Evolutionary conservation across 768 basidiomycete species (phyloP).

Genomic region (Rhodosporidiobolus sp.): DNA sequence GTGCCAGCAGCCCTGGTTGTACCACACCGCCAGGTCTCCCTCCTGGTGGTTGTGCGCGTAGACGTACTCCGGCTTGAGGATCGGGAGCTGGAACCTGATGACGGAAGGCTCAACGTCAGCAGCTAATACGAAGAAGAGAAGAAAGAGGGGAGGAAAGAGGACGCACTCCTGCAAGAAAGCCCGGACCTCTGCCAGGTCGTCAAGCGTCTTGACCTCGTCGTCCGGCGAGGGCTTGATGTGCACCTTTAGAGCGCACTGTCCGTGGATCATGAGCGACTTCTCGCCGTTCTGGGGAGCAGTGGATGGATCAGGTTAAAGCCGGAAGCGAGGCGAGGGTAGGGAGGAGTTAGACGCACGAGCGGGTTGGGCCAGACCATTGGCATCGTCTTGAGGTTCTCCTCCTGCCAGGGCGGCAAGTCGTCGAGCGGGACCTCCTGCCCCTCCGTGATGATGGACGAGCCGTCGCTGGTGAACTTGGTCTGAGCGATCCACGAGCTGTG

Average conservation of each 20-base stretch:
- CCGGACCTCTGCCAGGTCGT: slow-evolving; percentile 7
- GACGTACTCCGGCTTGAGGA: slow-evolving; percentile 13
- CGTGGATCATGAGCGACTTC: slow-evolving; percentile 10
- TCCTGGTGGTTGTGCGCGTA: slow-evolving; percentile 18
- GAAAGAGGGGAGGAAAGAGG: background rate
- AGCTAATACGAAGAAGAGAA: background rate
- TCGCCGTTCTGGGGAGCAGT: background rate
- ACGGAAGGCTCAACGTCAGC: background rate
- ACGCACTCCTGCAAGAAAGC: slow-evolving; percentile 11
- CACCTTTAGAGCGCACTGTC: slow-evolving; percentile 1
- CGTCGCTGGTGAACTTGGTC: slow-evolving; percentile 8
- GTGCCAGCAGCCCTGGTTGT: slow-evolving; percentile 16
- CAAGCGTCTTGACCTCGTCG: background rate
- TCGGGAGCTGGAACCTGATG: background rate
- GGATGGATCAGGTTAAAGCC: background rate
- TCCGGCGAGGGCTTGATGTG: background rate
- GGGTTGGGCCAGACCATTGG: slow-evolving; percentile 93
- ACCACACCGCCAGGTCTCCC: slow-evolving; percentile 14
- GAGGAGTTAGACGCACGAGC: background rate
- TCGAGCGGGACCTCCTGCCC: slow-evolving; percentile 64
- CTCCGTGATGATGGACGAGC: slow-evolving; percentile 50
- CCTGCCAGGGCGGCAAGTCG: slow-evolving; percentile 78
- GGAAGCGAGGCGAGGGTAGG: too few species aligned
- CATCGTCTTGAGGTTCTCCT: slow-evolving; percentile 66
- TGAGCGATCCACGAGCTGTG: slow-evolving; percentile 16